Evolutionary conservation across 1,284 basidiomycete genomes (phyloP).

Genomic region (Tilletia caries): DNA sequence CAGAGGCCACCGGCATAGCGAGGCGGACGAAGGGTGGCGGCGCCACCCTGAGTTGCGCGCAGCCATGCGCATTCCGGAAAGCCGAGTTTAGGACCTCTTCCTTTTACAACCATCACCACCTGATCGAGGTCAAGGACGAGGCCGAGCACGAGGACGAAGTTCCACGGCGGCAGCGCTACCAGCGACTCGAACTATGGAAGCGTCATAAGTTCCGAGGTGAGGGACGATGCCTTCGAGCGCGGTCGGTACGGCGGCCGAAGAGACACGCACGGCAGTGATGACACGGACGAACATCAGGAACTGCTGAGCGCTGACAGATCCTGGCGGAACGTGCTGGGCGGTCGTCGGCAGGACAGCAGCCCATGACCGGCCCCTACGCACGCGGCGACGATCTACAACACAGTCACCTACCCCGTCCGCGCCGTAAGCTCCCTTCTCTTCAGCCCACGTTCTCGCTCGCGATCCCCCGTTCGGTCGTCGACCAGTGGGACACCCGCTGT

Average conservation of each 20-base stretch:
- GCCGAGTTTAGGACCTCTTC: too few species aligned
- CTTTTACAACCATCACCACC: too few species aligned
- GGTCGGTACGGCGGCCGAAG: conserved; percentile 22
- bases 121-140: too few species aligned
- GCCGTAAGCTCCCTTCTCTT: background rate
- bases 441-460: background rate
- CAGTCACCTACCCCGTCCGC: background rate
- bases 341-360: background rate
- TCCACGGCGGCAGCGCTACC: conserved; percentile 19
- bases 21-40: too few species aligned
- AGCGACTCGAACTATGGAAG: conserved; percentile 14
- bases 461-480: background rate
- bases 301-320: background rate
- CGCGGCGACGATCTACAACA: background rate
- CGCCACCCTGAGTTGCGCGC: too few species aligned
- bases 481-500: conserved; percentile 16
- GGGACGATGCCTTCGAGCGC: conserved; percentile 11
- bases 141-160: too few species aligned
- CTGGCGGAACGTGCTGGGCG: background rate
- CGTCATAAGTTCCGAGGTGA: conserved; percentile 2
- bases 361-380: background rate
- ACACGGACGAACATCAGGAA: background rate
- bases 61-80: too few species aligned
- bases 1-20: too few species aligned
- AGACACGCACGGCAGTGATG: conserved; percentile 1